Evolutionary conservation across 805 yeast species (phyloP), one percentile per base, ranked within the genome.

Genomic region (Kluyveromyces starmeri): DNA sequence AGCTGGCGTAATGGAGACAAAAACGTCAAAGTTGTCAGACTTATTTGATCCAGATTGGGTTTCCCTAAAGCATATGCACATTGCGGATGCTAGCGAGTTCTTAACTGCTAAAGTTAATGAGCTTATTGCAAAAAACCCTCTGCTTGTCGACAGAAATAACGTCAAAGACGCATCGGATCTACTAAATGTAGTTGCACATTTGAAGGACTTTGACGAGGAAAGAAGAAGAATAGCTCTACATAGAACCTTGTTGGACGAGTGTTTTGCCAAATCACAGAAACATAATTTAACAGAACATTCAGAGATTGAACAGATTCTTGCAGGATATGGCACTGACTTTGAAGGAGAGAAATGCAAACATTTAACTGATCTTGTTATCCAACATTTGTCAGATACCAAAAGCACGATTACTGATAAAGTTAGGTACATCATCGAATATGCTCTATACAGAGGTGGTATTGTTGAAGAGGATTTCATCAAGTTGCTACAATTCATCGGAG

Each of bases 231-330:
- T 75, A 24, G 68, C 74, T 14, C 53, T 75, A 32, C 86, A 78
- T 51, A 72, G 73, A 46, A 69, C 72, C 3, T 56, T 78, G 32
- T 70, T 77, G 28, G 83, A 78, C 43, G 76, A 74, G 48, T 75
- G 88, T 50, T 64, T 83, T 57, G 68, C 66, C 18, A 58, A 68
- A 11, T 76, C 79, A 51, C 71, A 76, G 32, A 66, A 64, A 19
- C 65, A 75, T 41, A 68, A 71, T 42, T 59, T 85, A 43, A 75
- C 80, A 7, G 84, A 75, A 40, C 65, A 83, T 13, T 84, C 95
- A 1, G 92, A 83, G 43, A 68, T 86, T 39, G 97, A 92, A 58
- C 96, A 88, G 59, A 72, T 78, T 13, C 68, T 86, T 43, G 73
- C 81, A 4, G 83, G 85, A 4, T 73, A 74, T 27, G 94, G 94